These are phyloP conservation scores for Rubroshorea leprosula DNA, from an alignment of 345 rosid species.

Conservation along the genomic window DNA sequence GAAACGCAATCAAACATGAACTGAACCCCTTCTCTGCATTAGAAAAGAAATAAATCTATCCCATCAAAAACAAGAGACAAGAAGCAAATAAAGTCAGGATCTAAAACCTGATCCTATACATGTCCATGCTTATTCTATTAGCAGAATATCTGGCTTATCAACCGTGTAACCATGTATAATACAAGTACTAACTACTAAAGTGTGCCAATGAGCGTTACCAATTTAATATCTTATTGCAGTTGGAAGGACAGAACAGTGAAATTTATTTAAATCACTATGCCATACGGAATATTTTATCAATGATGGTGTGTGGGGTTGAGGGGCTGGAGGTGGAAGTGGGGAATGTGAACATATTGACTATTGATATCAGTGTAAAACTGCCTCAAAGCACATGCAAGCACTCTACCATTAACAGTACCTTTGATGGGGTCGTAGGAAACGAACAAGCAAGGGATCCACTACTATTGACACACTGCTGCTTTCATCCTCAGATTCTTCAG, in stretches of 20 bases:
- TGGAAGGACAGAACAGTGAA: background rate
- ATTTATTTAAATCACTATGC: background rate
- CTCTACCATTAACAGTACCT: slow-evolving; percentile 43
- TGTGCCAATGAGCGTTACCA: background rate
- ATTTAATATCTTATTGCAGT: too few species aligned
- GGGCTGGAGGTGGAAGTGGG: background rate
- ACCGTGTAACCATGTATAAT: background rate
- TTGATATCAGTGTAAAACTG: background rate
- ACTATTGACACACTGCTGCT: slow-evolving; percentile 33
- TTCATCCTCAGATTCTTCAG: slow-evolving; percentile 50
- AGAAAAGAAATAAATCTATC: slow-evolving; percentile 10
- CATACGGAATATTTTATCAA: background rate
- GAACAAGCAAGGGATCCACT: slow-evolving; percentile 85
- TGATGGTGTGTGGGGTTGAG: background rate
- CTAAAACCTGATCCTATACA: background rate
- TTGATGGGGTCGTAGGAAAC: slow-evolving; percentile 97
- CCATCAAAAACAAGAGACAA: slow-evolving; percentile 16
- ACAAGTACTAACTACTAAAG: background rate
- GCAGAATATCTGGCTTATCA: background rate
- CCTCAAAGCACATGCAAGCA: background rate
- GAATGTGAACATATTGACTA: background rate
- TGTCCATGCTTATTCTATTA: background rate
- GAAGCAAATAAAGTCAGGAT: slow-evolving; percentile 2
- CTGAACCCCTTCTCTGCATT: slow-evolving; percentile 96
- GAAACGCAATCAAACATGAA: slow-evolving; percentile 97